phyloP scores from a whole-genome alignment of 306 rosid species.

The Alnus glutinosa region DNA sequence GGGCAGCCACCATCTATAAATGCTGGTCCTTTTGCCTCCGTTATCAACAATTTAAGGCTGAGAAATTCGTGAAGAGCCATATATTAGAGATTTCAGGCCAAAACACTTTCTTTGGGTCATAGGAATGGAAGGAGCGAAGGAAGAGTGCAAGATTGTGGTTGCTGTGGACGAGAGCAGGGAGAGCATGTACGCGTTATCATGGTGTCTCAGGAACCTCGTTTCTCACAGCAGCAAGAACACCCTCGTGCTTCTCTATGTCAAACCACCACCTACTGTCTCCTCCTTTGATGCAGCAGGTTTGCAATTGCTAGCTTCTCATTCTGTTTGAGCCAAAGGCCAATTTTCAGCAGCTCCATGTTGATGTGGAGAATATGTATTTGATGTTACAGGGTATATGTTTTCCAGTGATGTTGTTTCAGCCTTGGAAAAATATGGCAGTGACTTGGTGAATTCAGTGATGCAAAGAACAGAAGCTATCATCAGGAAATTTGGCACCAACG shows the following conservation, averaged over 20 bases:
- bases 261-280: conserved; percentile 60
- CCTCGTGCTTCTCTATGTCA: conserved; percentile 73
- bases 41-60: conserved; percentile 25
- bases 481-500: conserved; percentile 36
- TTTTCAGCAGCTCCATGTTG: not conserved
- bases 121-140: conserved; percentile 36
- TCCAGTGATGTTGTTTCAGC: conserved; percentile 48
- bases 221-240: conserved; percentile 41
- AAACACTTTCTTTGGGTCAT: not conserved
- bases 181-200: conserved; percentile 75
- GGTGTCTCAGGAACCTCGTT: conserved; percentile 68
- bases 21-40: conserved; percentile 6
- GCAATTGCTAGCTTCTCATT: not conserved
- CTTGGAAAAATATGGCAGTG: conserved; percentile 50
- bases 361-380: not conserved
- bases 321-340: not conserved
- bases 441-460: conserved; percentile 71
- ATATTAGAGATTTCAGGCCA: conserved; percentile 6
- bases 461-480: conserved; percentile 63
- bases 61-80: not conserved
- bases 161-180: conserved; percentile 85
- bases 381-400: conserved; percentile 54
- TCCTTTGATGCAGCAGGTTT: conserved; percentile 72
- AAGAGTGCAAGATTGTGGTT: conserved; percentile 55
- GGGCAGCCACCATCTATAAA: conserved; percentile 28